A percentile compares a stretch with the other conserved stretches of the same genome.
Conservation (phyloP, 1,284 basidiomycete species). For the Peniophora sp. region DNA sequence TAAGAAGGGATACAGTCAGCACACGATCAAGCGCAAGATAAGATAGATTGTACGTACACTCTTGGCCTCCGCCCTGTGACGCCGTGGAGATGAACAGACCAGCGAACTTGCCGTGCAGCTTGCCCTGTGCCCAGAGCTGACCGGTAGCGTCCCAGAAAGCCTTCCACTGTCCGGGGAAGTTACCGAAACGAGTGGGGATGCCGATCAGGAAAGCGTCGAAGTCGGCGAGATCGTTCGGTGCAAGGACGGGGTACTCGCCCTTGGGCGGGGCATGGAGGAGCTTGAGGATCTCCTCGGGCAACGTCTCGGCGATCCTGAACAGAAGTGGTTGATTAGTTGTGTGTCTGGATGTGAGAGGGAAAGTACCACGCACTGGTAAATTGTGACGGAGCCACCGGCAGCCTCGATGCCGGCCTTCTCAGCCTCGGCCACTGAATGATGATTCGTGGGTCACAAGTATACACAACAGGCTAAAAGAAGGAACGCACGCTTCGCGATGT, state of each 20-base stretch:
- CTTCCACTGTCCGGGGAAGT: constrained; percentile 42
- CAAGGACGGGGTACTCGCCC: constrained; percentile 67
- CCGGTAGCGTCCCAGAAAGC: constrained; percentile 80
- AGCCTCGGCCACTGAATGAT: constrained; percentile 65
- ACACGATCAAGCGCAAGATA: background rate
- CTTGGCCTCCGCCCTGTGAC: constrained; percentile 32
- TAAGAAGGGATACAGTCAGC: too few relatives aligned
- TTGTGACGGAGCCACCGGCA: constrained; percentile 65
- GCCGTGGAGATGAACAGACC: constrained; percentile 65
- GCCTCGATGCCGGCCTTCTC: constrained; percentile 66
- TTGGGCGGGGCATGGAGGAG: constrained; percentile 75
- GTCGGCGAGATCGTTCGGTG: constrained; percentile 53
- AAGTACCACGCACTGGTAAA: constrained; percentile 56
- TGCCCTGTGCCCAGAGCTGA: constrained; percentile 64
- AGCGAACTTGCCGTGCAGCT: constrained; percentile 77
- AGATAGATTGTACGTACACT: background rate
- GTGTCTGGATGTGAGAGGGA: background rate
- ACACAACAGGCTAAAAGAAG: background rate
- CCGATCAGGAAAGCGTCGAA: constrained; percentile 70
- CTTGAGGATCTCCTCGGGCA: constrained; percentile 67
- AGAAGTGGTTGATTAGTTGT: background rate
- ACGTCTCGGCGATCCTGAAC: constrained; percentile 74
- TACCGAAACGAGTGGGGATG: constrained; percentile 74
- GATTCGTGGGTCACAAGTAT: background rate
- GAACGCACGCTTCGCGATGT: constrained; percentile 60